A percentile compares a stretch with the other conserved stretches of the same genome.
Evolutionary conservation across 176 grass and related monocot genomes (phyloP).

Genomic region (Pharus latifolius): DNA sequence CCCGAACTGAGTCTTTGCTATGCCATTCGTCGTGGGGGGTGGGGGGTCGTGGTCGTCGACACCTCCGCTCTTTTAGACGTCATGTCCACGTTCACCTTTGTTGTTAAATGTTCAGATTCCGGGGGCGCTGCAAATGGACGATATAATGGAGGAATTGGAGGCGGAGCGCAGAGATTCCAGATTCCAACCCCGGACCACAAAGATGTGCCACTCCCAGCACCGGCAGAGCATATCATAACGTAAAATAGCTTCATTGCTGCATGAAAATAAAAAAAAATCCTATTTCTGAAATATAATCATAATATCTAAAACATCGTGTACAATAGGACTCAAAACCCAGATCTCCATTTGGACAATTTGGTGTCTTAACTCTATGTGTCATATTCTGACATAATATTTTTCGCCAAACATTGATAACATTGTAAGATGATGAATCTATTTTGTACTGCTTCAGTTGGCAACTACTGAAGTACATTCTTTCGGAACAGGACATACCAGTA

Average conservation of each 20-base stretch:
- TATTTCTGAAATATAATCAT: too few relatives aligned
- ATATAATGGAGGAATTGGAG: slow-evolving; percentile 34
- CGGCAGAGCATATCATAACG: not conserved
- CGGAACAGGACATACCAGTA: not conserved
- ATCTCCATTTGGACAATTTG: too few relatives aligned
- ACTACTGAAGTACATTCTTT: not conserved
- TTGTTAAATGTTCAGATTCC: slow-evolving; percentile 40
- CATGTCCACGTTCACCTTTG: slow-evolving; percentile 14
- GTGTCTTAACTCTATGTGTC: too few relatives aligned
- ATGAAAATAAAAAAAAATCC: not conserved
- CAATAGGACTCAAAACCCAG: too few relatives aligned
- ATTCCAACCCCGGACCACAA: slow-evolving; percentile 29
- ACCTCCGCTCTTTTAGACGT: slow-evolving; percentile 23
- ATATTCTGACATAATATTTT: too few relatives aligned
- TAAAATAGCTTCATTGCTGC: too few relatives aligned
- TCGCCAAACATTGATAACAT: too few relatives aligned
- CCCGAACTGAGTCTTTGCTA: not conserved
- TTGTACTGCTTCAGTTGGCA: too few relatives aligned
- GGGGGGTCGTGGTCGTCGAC: slow-evolving; percentile 8
- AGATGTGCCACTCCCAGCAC: slow-evolving; percentile 28
- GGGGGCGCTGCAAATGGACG: slow-evolving; percentile 24
- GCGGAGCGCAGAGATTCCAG: slow-evolving; percentile 39
- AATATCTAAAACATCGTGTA: too few relatives aligned
- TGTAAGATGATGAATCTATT: too few relatives aligned
- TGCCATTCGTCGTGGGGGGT: not conserved